These are phyloP conservation scores for Zygosaccharomyces kombuchaensis DNA, from an alignment of 805 yeast species.

Conservation along the genomic window DNA sequence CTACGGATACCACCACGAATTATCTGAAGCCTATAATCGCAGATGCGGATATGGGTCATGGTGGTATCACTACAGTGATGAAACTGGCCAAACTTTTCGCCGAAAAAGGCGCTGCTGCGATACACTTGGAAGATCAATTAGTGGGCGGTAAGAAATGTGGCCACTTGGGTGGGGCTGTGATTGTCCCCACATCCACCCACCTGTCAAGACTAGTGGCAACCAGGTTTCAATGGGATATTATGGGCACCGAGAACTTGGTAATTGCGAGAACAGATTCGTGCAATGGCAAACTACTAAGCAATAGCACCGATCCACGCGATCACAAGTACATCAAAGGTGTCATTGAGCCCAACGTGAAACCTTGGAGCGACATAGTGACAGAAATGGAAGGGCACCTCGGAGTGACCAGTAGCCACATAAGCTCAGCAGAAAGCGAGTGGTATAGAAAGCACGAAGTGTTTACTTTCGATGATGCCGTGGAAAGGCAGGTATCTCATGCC, in stretches of 20 bases:
- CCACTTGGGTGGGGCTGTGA: constrained; percentile 56
- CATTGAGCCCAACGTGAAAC: constrained; percentile 29
- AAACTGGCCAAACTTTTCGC: constrained; percentile 61
- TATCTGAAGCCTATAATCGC: constrained; percentile 61
- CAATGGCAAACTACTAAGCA: constrained; percentile 47
- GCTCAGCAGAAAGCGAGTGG: constrained; percentile 46
- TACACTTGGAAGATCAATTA: constrained; percentile 59
- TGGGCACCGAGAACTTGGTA: constrained; percentile 53
- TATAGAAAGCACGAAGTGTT: constrained; percentile 37
- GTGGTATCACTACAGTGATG: constrained; percentile 59
- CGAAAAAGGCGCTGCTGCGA: constrained; percentile 65
- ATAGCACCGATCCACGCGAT: constrained; percentile 52
- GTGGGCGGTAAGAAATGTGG: constrained; percentile 67
- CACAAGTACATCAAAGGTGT: constrained; percentile 54
- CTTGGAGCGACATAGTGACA: constrained; percentile 43
- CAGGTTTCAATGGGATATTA: constrained; percentile 60
- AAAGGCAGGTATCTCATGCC: constrained; percentile 18
- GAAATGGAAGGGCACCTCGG: constrained; percentile 45
- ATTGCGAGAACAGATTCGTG: constrained; percentile 62
- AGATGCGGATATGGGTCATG: constrained; percentile 66
- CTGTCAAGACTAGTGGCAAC: constrained; percentile 52
- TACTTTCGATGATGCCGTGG: constrained; percentile 51
- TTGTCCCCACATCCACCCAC: constrained; percentile 57
- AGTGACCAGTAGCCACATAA: constrained; percentile 34
- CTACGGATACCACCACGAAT: constrained; percentile 35